Percentiles rank a stretch among this genome's conserved stretches.
phyloP scores from a whole-genome alignment of 352 stramenopile species.

The Globisporangium nodosum region DNA sequence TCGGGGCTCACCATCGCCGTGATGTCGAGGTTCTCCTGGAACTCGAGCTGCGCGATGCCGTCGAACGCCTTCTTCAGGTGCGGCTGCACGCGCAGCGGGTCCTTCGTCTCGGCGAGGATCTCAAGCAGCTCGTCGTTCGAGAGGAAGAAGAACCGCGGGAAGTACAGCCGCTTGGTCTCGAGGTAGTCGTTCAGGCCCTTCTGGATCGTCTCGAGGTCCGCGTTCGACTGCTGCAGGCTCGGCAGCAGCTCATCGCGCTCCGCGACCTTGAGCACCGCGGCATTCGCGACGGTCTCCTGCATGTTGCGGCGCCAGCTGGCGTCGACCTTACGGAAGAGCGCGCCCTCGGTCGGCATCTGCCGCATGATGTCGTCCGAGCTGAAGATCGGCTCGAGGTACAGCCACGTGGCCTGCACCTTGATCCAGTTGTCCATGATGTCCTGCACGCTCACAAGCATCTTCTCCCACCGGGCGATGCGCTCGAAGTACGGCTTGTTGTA shows the following conservation, averaged over 20 bases:
- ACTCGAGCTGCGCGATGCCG: conserved; percentile 90
- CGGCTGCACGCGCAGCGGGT: conserved; percentile 92
- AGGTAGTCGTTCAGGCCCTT: conserved; percentile 92
- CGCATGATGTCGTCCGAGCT: conserved; percentile 91
- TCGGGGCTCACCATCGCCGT: conserved; percentile 86
- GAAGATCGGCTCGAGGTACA: conserved; percentile 94
- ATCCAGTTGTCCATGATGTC: conserved; percentile 94
- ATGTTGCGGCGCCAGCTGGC: conserved; percentile 86
- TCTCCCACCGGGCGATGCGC: conserved; percentile 86
- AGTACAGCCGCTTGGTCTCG: conserved; percentile 87
- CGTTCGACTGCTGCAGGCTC: conserved; percentile 85
- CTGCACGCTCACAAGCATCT: conserved; percentile 86
- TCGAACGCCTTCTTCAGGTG: conserved; percentile 94
- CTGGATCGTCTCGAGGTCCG: conserved; percentile 92
- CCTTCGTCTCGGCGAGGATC: conserved; percentile 91
- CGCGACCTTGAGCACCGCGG: conserved; percentile 71
- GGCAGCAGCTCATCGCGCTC: conserved; percentile 76
- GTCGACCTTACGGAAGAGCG: conserved; percentile 86
- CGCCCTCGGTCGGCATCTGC: conserved; percentile 88
- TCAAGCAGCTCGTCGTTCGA: conserved; percentile 91
- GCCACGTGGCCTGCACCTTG: conserved; percentile 91
- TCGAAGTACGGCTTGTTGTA: conserved; percentile 93
- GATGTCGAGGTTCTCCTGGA: conserved; percentile 90
- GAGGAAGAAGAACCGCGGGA: conserved; percentile 92
- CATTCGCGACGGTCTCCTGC: conserved; percentile 74